Evolutionary conservation across 2,329 filamentous ascomycete genomes (phyloP), one percentile per base, ranked within the genome.

Genomic region (Penicillium expansum): DNA sequence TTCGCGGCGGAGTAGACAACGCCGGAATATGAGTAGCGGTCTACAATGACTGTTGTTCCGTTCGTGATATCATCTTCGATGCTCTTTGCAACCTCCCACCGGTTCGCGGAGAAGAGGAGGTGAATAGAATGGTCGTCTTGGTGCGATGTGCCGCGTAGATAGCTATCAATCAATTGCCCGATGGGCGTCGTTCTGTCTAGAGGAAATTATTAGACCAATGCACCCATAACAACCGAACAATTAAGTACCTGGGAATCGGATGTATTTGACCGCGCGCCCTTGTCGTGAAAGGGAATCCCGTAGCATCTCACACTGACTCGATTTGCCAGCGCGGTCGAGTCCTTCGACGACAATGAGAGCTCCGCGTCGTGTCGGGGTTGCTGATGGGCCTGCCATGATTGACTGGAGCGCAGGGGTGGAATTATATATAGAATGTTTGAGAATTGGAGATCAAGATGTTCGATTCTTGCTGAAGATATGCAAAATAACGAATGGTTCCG

Each of bases 21-120:
- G 52, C 94, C 94, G 20, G 90, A 94, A 79, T 96, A 93, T 72
- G 95, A 96, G 78, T 97, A 99, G 47, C 94, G 87, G 74, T 99
- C 94, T 64, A 93, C 87, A 38, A 99, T 80, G 32, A 99, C 82
- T 0, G 86, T 94, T 20, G 82, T 86, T 9, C 93, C 92, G 1
- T 79, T 73, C 0, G 79, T 76, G 6, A 97, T 78, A 52, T 78
- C 73, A 37, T 71, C 58, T 33, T 74, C 67, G 35, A 81, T 80
- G 42, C 67, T 67, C 29, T 69, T 69, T 14, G 77, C 74, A 39
- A 79, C 73, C 70, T 96, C 92, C 92, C 92, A 96, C 47, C 92
- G 83, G 72, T 97, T 97, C 10, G 92, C 91, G 57, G 88, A 91
- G 75, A 96, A 96, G 20, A 96, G 82, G 1, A 96, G 82, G 73